Evolutionary conservation across 306 rosid genomes (phyloP), one percentile per base, ranked within the genome.

Genomic region (Inga leiocalycina): DNA sequence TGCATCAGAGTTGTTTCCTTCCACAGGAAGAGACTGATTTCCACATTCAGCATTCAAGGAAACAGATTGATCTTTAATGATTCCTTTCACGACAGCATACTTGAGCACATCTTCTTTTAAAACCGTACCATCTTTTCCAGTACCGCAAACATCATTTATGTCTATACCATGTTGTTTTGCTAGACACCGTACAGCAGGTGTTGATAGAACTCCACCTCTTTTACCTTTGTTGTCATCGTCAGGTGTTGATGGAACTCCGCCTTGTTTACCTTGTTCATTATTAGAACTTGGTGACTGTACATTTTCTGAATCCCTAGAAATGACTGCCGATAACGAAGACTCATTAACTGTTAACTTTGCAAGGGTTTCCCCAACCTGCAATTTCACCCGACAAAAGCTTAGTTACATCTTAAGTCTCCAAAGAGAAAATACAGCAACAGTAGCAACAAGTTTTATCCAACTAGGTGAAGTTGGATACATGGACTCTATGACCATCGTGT

Each of bases 291-390:
- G 57, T n/a, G 88, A 66, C 79, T 74, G 82, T 51, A 83, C 74
- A 84, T 70, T 88, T 70, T 81, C 90, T 74, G 86, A 80, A 86
- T 75, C 85, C 80, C 71, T 79, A 24, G 10, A 74, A 39, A 54
- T 49, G 52, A 2, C 71, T 17, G 77, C 81, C 24, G 94, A 77
- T 84, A 71, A 75, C 59, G 77, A 82, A 79, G 86, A 49, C 74
- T 88, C 92, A 34, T 88, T 89, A 19, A 90, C 87, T 44, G 39
- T 20, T 81, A 93, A 87, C 80, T 88, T 92, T 52, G 92, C 68
- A 70, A 96, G 99, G 57, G 95, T 89, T 84, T 91, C 97, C 88
- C 99, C 99, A 87, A 96, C 99, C 99, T 93, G 91, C 79, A 79
- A 76, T 78, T 81, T 71, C 72, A 57, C 81, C 75, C 77, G 72